Evolutionary conservation across 768 basidiomycete genomes (phyloP).

Genomic region (Vishniacozyma victoriae): DNA sequence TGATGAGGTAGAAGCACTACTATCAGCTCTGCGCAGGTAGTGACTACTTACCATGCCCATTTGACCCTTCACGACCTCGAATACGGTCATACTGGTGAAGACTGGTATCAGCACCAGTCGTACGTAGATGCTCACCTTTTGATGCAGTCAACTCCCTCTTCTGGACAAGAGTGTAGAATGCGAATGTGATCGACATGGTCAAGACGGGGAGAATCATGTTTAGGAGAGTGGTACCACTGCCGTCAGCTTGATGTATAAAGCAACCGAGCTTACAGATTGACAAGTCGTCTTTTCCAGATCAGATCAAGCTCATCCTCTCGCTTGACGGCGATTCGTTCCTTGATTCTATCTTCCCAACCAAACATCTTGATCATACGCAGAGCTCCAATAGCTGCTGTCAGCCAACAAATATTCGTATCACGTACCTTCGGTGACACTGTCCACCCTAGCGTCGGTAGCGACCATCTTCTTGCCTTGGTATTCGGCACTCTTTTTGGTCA

Average conservation of each 20-base stretch:
- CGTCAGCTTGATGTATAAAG: not conserved
- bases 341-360: constrained; percentile 54
- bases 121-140: constrained; percentile 16
- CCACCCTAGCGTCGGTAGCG: constrained; percentile 59
- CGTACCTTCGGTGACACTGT: constrained; percentile 56
- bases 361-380: constrained; percentile 68
- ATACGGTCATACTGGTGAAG: constrained; percentile 58
- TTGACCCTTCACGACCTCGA: constrained; percentile 58
- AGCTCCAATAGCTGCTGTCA: constrained; percentile 12
- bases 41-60: constrained; percentile 27
- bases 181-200: constrained; percentile 63
- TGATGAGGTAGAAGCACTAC: constrained; percentile 31
- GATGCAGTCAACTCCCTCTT: constrained; percentile 48
- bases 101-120: constrained; percentile 35
- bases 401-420: not conserved
- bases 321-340: constrained; percentile 54
- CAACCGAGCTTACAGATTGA: constrained; percentile 51
- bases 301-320: constrained; percentile 59
- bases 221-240: constrained; percentile 19
- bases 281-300: constrained; percentile 55
- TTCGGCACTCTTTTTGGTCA: constrained; percentile 53
- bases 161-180: constrained; percentile 53
- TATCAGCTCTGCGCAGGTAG: not conserved
- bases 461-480: constrained; percentile 56
- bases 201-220: constrained; percentile 60